Evolutionary conservation across 352 stramenopile genomes (phyloP), one percentile per base, ranked within the genome.

Genomic region (Globisporangium sylvaticum): DNA sequence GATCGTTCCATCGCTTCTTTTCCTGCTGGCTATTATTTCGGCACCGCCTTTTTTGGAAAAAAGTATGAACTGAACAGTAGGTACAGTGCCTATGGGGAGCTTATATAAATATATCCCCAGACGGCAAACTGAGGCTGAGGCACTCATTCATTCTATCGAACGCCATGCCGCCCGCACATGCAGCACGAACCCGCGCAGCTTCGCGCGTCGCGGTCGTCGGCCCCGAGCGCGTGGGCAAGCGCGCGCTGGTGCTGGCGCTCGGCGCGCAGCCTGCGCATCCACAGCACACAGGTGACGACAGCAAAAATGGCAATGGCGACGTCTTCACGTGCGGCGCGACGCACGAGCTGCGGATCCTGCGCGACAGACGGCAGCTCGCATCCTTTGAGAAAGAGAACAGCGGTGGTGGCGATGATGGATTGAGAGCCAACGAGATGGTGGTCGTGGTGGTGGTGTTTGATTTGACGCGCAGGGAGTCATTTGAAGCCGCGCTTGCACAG

Each of bases 381-480:
- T 31, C 59, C 4, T 48, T 52, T 24, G 65, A 73, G 58, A 20
- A 42, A 39, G 14, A 42, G 2, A 48, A 31, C n/a, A 44, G 67
- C 20, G n/a, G 22, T 64, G 58, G n/a, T n/a, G n/a, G n/a, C n/a
- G n/a, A n/a, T n/a, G n/a, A n/a, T n/a, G n/a, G n/a, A n/a, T n/a
- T 2, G 1, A 14, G 3, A 18, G 12, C 12, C 12, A 44, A 34
- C n/a, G n/a, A 58, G 70, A 15, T 24, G 75, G 59, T n/a, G 15
- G 69, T 85, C 10, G 52, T 87, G 24, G 70, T 90, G 48, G 60
- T 91, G 9, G 63, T 88, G 20, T 91, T 88, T 52, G 73, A 88
- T 52, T 64, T 91, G 32, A 83, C 72, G 14, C 58, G 73, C 25
- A 73, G 67, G 46, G 70, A 76, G 7, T 80, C 79, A 24, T 77